These are phyloP conservation scores for Bathelium albidoporum DNA, from an alignment of 495 filamentous ascomycete species.

Conservation along the genomic window DNA sequence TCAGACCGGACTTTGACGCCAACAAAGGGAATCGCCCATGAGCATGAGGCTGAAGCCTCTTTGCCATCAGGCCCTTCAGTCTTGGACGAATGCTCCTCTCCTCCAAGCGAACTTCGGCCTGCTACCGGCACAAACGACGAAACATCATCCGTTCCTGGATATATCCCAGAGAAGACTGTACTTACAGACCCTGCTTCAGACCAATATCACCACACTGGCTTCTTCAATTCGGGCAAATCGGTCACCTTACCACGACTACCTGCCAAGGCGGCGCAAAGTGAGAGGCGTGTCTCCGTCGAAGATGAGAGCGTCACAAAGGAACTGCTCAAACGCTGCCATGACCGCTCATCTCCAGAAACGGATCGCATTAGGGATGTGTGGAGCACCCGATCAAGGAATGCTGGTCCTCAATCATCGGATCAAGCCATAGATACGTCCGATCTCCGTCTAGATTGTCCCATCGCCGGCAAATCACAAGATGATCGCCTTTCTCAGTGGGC, in stretches of 20 bases:
- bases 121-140: neutral
- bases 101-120: neutral
- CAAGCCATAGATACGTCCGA: no score
- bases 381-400: no score
- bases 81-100: neutral
- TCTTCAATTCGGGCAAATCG: neutral
- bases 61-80: neutral
- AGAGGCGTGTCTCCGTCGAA: neutral
- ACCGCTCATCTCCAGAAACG: neutral
- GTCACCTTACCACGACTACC: neutral
- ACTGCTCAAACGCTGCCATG: neutral
- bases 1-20: neutral
- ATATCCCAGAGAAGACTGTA: no score
- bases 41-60: neutral
- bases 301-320: neutral
- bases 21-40: neutral
- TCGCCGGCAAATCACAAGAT: neutral
- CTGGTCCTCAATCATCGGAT: no score
- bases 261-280: neutral
- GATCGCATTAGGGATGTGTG: no score
- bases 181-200: no score
- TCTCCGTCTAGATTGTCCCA: no score
- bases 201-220: no score
- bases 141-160: neutral
- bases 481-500: neutral